Base-by-base conservation (phyloP, 1,139 yeast species). In the Wickerhamomyces sp. region DNA sequence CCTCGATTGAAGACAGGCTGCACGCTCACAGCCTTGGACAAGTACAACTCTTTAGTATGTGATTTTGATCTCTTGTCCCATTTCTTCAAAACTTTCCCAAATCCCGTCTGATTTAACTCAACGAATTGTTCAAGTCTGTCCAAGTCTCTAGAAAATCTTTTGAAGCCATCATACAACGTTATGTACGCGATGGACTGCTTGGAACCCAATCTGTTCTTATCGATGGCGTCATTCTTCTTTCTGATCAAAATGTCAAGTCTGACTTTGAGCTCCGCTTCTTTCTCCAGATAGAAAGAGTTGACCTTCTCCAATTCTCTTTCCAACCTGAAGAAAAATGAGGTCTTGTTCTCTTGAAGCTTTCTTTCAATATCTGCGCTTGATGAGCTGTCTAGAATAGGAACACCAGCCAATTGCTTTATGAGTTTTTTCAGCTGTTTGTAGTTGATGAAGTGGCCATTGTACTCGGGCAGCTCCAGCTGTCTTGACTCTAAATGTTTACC, bases 1-100 rank as follows among this genome's bases (percentile, higher is more conserved):
- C 84, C 83, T 45, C 94, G 76, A 54, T 93, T 95, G 63, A 91
- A 91, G 12, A 89, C 94, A 0, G 98, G 98, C 57, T 91, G 98
- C 3, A 91, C 95, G 44, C 87, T 87, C 10, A 91, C 96, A 0
- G 96, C 96, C 1, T 96, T 80, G 33, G 87, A 80, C 30, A 91
- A 70, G 56, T 89, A 91, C 35, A 91, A 68, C 57, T 91, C 98
- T 55, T 88, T 88, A 9, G 96, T 89, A 49, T 87, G 95, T 2
- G 95, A 85, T 51, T 89, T 88, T 15, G 96, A 87, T 42, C 97
- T 70, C 60, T 91, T 91, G 59, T 91, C 98, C 98, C 98, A 91
- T 63, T 91, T 91, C 57, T 91, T 91, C 49, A 91, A 74, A 23
- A 87, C 97, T 60, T 91, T 91, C 21, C 93, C 80, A 59, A 91